Evolutionary conservation across 2,329 filamentous ascomycete genomes (phyloP).

Genomic region (Aspergillus fijiensis): DNA sequence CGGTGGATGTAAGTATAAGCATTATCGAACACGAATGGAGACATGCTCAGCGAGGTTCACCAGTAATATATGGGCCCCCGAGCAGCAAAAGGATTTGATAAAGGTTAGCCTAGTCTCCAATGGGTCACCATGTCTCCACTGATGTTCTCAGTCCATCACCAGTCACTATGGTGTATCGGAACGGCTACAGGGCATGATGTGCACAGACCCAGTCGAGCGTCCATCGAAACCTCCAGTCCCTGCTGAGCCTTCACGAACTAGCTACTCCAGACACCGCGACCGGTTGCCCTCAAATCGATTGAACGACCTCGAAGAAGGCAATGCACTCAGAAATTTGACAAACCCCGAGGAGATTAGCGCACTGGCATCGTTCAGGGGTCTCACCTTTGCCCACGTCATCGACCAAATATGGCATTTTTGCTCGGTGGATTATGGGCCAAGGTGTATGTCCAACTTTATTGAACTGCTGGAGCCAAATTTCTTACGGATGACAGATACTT

Average conservation of each 20-base stretch:
- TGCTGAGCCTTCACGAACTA: conserved; percentile 17
- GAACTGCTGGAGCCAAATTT: conserved; percentile 6
- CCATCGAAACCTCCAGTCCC: conserved; percentile 21
- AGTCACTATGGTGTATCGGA: conserved; percentile 67
- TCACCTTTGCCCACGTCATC: conserved; percentile 60
- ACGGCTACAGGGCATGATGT: conserved; percentile 64
- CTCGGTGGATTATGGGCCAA: conserved; percentile 66
- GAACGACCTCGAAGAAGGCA: conserved; percentile 35
- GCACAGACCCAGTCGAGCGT: conserved; percentile 51
- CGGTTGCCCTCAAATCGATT: conserved; percentile 14
- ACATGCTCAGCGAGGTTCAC: not conserved
- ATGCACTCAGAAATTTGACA: conserved; percentile 23
- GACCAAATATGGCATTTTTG: conserved; percentile 75
- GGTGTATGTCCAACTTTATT: conserved; percentile 49
- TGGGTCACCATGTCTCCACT: not conserved
- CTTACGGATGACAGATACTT: conserved; percentile 55
- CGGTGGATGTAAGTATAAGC: conserved; percentile 66
- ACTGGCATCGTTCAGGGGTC: conserved; percentile 28
- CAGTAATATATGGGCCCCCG: conserved; percentile 70
- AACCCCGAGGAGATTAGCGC: conserved; percentile 24
- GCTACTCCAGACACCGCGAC: conserved; percentile 9
- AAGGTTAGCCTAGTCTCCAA: conserved; percentile 30
- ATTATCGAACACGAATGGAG: not conserved
- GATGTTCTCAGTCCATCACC: conserved; percentile 48
- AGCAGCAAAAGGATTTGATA: conserved; percentile 58